A percentile compares a stretch with the other conserved stretches of the same genome.
phyloP scores from a whole-genome alignment of 1,139 yeast genomes.

The Scheffersomyces cryptocercus region DNA sequence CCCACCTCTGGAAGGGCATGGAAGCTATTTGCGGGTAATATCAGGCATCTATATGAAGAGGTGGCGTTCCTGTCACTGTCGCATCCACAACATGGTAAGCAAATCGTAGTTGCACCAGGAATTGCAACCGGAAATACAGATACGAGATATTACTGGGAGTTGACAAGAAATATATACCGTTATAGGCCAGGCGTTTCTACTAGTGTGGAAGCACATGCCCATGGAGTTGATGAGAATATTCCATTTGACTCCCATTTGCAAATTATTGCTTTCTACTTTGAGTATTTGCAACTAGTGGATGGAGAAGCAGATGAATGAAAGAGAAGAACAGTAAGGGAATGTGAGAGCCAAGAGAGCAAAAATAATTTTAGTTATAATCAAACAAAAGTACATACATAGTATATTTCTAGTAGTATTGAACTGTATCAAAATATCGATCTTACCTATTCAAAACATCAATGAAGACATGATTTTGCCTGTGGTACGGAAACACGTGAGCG shows the following conservation, averaged over 20 bases:
- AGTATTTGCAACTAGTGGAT: constrained; percentile 21
- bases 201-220: constrained; percentile 31
- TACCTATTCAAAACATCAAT: too few relatives aligned
- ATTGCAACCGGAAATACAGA: constrained; percentile 44
- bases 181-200: constrained; percentile 32
- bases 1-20: constrained; percentile 16
- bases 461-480: too few relatives aligned
- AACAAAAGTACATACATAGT: too few relatives aligned
- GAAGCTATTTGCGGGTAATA: constrained; percentile 14
- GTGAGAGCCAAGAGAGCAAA: too few relatives aligned
- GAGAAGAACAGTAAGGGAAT: too few relatives aligned
- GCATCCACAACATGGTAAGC: constrained; percentile 1
- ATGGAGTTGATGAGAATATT: constrained; percentile 62
- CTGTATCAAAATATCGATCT: too few relatives aligned
- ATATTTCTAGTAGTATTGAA: too few relatives aligned
- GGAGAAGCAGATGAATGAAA: background rate
- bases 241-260: constrained; percentile 55
- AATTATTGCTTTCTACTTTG: constrained; percentile 60
- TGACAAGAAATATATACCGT: constrained; percentile 24
- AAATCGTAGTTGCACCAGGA: constrained; percentile 20
- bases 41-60: constrained; percentile 17
- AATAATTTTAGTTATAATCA: too few relatives aligned
- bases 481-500: background rate
- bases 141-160: constrained; percentile 21
- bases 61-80: constrained; percentile 8